Evolutionary conservation across 306 rosid species (phyloP), one percentile per base, ranked within the genome.

Genomic region (Pachyrhizus erosus): DNA sequence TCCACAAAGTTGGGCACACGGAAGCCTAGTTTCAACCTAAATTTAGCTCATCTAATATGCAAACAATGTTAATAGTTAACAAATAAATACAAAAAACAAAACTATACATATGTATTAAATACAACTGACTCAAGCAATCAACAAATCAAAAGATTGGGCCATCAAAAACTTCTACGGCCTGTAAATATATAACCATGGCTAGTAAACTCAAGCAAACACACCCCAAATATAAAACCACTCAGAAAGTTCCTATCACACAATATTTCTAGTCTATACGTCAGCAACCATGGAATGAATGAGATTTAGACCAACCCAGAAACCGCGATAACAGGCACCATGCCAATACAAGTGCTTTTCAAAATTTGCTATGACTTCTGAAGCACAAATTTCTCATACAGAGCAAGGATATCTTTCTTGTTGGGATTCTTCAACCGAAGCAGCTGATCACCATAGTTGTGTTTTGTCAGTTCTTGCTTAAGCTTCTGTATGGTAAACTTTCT

Each of bases 391-490:
- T 96, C 99, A 24, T 96, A 96, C 21, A 96, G 87, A 9, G 96
- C 93, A 65, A 93, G 75, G 75, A 92, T 83, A 20, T 93, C 99
- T 80, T 83, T 92, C 84, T 92, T 96, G 83, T 75, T 87, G 34
- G 99, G 92, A 84, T 89, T 92, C 87, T 88, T 96, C 89, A 96
- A 70, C 82, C 88, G 86, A 10, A 96, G 97, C 75, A 96, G 87
- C 77, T 91, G 93, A 31, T 92, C 97, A 18, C 98, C 99, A 43
- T 77, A 88, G 84, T 93, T 93, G 65, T 90, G 92, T 69, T 93
- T 93, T 24, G 99, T 96, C 46, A 96, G 93, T 76, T 96, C 99
- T 81, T 92, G 98, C 91, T 92, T 96, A 17, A 96, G 96, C 83
- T 88, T 91, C 85, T 79, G 91, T 9, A 93, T n/a, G 0, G 99